A percentile compares a stretch with the other conserved stretches of the same genome.
Conservation (phyloP, 495 filamentous ascomycete species). For the Penicillium riverlandense region DNA sequence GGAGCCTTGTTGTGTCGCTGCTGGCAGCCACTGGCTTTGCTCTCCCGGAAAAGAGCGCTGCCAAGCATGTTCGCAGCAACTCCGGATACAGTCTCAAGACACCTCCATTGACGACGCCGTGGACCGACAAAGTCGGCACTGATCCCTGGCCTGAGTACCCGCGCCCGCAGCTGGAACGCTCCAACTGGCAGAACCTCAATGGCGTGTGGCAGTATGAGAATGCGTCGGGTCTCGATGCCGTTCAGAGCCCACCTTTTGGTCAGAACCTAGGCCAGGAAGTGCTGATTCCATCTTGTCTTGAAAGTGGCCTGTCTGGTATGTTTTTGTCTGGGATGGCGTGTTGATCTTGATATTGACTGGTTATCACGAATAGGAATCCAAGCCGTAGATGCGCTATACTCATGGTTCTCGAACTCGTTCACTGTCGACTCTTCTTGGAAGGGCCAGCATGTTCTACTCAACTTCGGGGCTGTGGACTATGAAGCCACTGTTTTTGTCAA, state of each 20-base stretch:
- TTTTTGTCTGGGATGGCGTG: not conserved
- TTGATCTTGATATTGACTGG: not conserved
- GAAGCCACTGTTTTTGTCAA: slow-evolving; percentile 61
- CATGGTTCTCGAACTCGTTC: slow-evolving; percentile 56
- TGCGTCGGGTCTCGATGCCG: slow-evolving; percentile 29
- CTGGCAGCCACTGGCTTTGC: slow-evolving; percentile 11
- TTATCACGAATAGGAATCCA: slow-evolving; percentile 38
- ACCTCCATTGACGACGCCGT: slow-evolving; percentile 50
- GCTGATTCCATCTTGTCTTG: slow-evolving; percentile 58
- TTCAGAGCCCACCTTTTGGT: slow-evolving; percentile 33
- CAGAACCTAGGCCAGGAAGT: slow-evolving; percentile 40
- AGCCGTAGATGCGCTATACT: slow-evolving; percentile 38
- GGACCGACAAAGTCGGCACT: slow-evolving; percentile 55
- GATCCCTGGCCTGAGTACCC: slow-evolving; percentile 64
- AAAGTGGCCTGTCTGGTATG: slow-evolving; percentile 46
- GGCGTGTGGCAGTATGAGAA: slow-evolving; percentile 59
- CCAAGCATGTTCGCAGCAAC: slow-evolving; percentile 7
- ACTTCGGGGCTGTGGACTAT: slow-evolving; percentile 65
- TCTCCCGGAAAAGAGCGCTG: not conserved
- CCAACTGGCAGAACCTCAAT: slow-evolving; percentile 56
- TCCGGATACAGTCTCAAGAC: slow-evolving; percentile 19
- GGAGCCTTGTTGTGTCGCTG: slow-evolving; percentile 6
- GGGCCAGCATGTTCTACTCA: slow-evolving; percentile 42
- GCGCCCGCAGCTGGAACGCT: slow-evolving; percentile 50
- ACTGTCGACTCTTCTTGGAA: slow-evolving; percentile 42